Percentiles rank a stretch among this genome's conserved stretches.
Evolutionary conservation across 345 rosid species (phyloP).

Genomic region (Erodium maritimum): DNA sequence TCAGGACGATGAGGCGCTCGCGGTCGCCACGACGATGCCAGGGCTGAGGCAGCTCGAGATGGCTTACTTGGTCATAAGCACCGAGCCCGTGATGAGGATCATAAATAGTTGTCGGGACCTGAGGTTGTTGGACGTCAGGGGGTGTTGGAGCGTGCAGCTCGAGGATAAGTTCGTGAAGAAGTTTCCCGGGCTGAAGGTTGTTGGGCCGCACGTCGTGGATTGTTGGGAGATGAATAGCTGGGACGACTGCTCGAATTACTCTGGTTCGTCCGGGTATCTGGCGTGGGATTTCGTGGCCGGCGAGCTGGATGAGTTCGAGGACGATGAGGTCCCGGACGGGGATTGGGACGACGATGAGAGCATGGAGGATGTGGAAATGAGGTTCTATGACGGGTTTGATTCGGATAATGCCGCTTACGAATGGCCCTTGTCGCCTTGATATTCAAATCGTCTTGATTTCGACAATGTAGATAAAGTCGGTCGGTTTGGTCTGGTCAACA

Average conservation of each 20-base stretch:
- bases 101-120: slow-evolving; percentile 14
- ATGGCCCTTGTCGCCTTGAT: slow-evolving; percentile 10
- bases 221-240: slow-evolving; percentile 15
- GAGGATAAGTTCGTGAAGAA: slow-evolving; percentile 11
- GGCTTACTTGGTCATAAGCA: slow-evolving; percentile 17
- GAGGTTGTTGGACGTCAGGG: slow-evolving; percentile 16
- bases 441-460: too few relatives aligned
- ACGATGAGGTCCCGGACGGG: slow-evolving; percentile 13
- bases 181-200: neutral
- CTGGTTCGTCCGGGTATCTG: slow-evolving; percentile 18
- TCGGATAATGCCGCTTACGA: slow-evolving; percentile 10
- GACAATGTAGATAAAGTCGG: too few relatives aligned
- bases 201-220: slow-evolving; percentile 16
- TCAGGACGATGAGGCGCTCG: slow-evolving; percentile 22
- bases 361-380: slow-evolving; percentile 21
- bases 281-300: slow-evolving; percentile 16
- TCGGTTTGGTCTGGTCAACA: too few relatives aligned
- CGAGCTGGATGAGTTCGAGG: slow-evolving; percentile 8
- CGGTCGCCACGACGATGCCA: slow-evolving; percentile 25
- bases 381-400: slow-evolving; percentile 18
- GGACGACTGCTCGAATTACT: slow-evolving; percentile 19
- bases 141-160: slow-evolving; percentile 19
- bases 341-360: slow-evolving; percentile 14
- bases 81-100: slow-evolving; percentile 16
- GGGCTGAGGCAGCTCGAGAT: slow-evolving; percentile 25